phyloP scores from a whole-genome alignment of 1,139 yeast species.

The Diutina mesorugosa region DNA sequence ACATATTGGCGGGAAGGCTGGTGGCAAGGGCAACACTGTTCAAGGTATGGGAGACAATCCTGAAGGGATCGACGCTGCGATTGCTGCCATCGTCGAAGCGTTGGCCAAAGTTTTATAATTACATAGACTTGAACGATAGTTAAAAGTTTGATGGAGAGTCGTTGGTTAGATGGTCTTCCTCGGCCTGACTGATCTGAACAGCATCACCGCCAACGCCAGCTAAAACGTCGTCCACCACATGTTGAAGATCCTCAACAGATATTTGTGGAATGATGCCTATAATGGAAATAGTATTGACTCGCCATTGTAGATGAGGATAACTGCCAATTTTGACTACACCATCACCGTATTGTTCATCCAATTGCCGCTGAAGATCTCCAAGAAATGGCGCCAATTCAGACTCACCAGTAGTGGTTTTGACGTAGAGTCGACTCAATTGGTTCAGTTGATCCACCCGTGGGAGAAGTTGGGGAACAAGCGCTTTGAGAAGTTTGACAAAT shows the following conservation, averaged over 20 bases:
- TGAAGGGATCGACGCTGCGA: constrained; percentile 56
- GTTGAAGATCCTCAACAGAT: constrained; percentile 17
- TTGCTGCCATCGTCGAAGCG: constrained; percentile 49
- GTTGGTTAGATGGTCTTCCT: constrained; percentile 7
- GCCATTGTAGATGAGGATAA: constrained; percentile 63
- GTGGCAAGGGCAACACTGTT: constrained; percentile 93
- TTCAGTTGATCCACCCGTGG: constrained; percentile 12
- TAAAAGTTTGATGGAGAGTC: constrained; percentile 4
- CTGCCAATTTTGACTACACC: constrained; percentile 58
- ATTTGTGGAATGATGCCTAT: constrained; percentile 36
- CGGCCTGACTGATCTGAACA: constrained; percentile 7
- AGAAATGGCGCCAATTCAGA: constrained; percentile 59
- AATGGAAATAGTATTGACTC: constrained; percentile 58
- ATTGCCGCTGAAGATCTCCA: constrained; percentile 34
- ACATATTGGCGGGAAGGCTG: constrained; percentile 91
- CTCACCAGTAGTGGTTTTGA: constrained; percentile 49
- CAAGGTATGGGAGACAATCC: constrained; percentile 94
- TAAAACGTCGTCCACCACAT: constrained; percentile 34
- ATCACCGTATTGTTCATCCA: constrained; percentile 20
- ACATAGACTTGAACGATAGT: not conserved
- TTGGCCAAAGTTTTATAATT: constrained; percentile 40
- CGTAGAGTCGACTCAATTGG: constrained; percentile 36
- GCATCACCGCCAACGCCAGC: constrained; percentile 7
- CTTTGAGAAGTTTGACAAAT: constrained; percentile 38
- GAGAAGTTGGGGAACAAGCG: constrained; percentile 14